Evolutionary conservation across 1,284 basidiomycete species (phyloP).

Genomic region (Trichosporon sp.): DNA sequence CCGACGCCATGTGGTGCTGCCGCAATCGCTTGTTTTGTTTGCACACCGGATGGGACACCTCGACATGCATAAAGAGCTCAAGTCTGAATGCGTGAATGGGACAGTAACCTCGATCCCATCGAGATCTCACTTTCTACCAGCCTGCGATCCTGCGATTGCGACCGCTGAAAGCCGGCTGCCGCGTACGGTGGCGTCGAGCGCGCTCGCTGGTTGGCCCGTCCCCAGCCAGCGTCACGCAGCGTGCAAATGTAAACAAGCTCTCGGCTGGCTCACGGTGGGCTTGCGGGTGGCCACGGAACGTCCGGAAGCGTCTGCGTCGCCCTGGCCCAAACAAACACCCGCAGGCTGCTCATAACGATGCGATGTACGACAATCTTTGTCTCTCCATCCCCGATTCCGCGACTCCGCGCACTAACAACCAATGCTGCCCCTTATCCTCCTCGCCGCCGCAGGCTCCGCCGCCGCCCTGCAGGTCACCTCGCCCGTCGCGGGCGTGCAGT

Average conservation of each 20-base stretch:
- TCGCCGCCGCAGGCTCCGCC: constrained; percentile 8
- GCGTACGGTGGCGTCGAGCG: not conserved
- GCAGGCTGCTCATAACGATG: not conserved
- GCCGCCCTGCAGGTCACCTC: constrained; percentile 12
- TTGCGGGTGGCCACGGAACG: not conserved
- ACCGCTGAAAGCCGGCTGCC: no score
- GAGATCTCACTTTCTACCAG: not conserved
- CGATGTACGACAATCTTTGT: constrained; percentile 8
- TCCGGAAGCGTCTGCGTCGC: not conserved
- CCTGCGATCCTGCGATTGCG: no score
- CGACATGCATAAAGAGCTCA: constrained; percentile 5
- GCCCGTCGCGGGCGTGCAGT: constrained; percentile 10
- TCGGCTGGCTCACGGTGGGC: not conserved
- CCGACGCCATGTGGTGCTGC: not conserved
- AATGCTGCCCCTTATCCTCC: constrained; percentile 8
- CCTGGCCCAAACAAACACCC: constrained; percentile 6
- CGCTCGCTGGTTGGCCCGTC: not conserved
- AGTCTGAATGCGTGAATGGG: constrained; percentile 3
- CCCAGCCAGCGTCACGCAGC: not conserved
- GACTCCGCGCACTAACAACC: not conserved
- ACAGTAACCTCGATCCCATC: not conserved
- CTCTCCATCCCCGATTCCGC: not conserved
- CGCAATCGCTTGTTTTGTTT: not conserved
- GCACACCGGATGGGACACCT: not conserved
- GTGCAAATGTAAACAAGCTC: not conserved